These are phyloP conservation scores for Endocladia muricata DNA, from an alignment of 31 red algal species.

Conservation along the genomic window DNA sequence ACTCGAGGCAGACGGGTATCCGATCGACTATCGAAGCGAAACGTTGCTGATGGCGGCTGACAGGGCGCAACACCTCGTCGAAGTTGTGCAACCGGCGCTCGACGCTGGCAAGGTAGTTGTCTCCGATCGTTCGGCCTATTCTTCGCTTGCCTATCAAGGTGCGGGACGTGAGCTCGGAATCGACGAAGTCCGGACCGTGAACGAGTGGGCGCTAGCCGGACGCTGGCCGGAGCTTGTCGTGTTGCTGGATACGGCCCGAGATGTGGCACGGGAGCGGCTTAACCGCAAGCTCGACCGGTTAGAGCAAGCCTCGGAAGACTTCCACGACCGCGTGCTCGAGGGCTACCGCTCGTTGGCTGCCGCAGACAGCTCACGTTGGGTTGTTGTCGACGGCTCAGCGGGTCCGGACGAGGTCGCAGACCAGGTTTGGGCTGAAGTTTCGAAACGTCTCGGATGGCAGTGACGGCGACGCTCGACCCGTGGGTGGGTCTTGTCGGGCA, in stretches of 20 bases:
- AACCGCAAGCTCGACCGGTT: background rate
- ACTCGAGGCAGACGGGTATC: background rate
- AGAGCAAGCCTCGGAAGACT: background rate
- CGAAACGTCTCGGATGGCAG: background rate
- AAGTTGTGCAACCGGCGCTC: background rate
- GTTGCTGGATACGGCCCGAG: background rate
- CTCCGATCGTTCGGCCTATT: background rate
- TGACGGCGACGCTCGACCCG: background rate
- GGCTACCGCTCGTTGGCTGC: background rate
- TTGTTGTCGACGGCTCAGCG: background rate
- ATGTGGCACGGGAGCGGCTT: background rate
- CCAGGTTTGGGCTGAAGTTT: background rate
- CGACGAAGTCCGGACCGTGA: background rate
- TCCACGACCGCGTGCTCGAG: background rate
- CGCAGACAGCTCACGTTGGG: background rate
- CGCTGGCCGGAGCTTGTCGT: background rate
- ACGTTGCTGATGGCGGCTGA: background rate
- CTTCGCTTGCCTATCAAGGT: conserved; percentile 1
- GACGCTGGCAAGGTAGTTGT: background rate
- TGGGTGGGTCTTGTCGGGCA: background rate
- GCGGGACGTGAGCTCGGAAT: background rate
- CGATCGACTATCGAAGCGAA: background rate
- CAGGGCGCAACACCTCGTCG: background rate
- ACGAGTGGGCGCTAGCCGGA: background rate
- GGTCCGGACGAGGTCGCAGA: background rate